Percentiles rank a stretch among this genome's conserved stretches.
Conservation (phyloP, 768 basidiomycete species). For the Amylocystis lapponica region DNA sequence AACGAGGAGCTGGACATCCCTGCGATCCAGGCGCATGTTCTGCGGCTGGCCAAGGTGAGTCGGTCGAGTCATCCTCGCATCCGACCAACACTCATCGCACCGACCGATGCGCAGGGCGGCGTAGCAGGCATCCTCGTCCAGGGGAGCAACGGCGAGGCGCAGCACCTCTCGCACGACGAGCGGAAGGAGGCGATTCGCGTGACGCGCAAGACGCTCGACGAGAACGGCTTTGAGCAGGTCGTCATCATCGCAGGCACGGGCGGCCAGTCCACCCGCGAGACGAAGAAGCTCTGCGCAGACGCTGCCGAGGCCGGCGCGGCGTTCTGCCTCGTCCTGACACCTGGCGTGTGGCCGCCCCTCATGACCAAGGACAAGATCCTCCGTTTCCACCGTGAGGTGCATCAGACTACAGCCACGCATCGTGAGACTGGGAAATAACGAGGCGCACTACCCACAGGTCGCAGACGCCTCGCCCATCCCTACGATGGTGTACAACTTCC, state of each 20-base stretch:
- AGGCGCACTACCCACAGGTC: slow-evolving; percentile 47
- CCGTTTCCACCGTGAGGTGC: slow-evolving; percentile 59
- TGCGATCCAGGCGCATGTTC: slow-evolving; percentile 62
- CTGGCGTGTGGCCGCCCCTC: slow-evolving; percentile 60
- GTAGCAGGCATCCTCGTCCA: slow-evolving; percentile 70
- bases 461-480: slow-evolving; percentile 65
- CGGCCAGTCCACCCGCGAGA: slow-evolving; percentile 73
- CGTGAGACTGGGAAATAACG: no score
- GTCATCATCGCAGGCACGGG: slow-evolving; percentile 82
- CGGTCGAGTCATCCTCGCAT: slow-evolving; percentile 1
- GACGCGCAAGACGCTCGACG: slow-evolving; percentile 67
- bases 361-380: slow-evolving; percentile 62
- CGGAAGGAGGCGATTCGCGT: slow-evolving; percentile 55
- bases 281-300: slow-evolving; percentile 60
- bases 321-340: slow-evolving; percentile 71
- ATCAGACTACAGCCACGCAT: no score
- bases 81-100: background rate
- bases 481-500: slow-evolving; percentile 83
- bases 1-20: slow-evolving; percentile 66
- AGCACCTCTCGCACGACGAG: slow-evolving; percentile 69
- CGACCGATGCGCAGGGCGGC: slow-evolving; percentile 47
- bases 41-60: slow-evolving; percentile 64
- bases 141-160: slow-evolving; percentile 73
- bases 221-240: slow-evolving; percentile 60
- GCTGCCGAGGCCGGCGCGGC: slow-evolving; percentile 80